A percentile compares a stretch with the other conserved stretches of the same genome.
Evolutionary conservation across 2,329 filamentous ascomycete genomes (phyloP).

Genomic region (Xylariaceae sp.): DNA sequence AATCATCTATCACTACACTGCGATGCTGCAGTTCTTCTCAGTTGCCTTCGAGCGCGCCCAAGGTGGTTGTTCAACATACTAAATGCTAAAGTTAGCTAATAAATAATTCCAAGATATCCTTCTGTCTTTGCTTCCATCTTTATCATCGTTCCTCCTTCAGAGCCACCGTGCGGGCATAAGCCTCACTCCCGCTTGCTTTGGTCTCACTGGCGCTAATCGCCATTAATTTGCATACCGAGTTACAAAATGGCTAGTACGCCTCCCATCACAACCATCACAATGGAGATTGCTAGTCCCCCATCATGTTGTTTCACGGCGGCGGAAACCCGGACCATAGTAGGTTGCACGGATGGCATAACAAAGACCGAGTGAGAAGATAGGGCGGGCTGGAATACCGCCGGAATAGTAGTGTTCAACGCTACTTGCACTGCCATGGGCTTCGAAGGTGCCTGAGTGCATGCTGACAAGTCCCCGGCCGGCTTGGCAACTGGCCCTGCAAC

Average conservation of each 20-base stretch:
- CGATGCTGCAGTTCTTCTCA: constrained; percentile 93
- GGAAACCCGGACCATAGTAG: constrained; percentile 21
- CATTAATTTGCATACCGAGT: neutral
- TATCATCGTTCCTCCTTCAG: neutral
- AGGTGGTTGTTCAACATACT: constrained; percentile 53
- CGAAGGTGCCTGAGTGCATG: constrained; percentile 4
- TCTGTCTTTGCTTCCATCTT: neutral
- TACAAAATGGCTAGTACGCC: constrained; percentile 14
- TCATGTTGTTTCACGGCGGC: constrained; percentile 9
- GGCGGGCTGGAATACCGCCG: neutral
- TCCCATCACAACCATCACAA: constrained; percentile 11
- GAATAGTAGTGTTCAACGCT: constrained; percentile 12
- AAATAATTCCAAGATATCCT: constrained; percentile 3
- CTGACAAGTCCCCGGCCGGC: neutral
- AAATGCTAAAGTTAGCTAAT: constrained; percentile 17
- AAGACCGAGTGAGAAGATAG: constrained; percentile 12
- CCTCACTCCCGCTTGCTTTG: neutral
- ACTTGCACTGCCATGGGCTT: constrained; percentile 3
- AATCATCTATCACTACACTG: constrained; percentile 93
- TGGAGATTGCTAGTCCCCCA: constrained; percentile 1
- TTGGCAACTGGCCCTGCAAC: neutral
- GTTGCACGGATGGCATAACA: constrained; percentile 10
- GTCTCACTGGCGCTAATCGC: neutral
- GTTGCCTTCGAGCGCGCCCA: constrained; percentile 66
- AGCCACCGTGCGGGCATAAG: neutral